Evolutionary conservation across 345 rosid species (phyloP).

Genomic region (Salix caprea): DNA sequence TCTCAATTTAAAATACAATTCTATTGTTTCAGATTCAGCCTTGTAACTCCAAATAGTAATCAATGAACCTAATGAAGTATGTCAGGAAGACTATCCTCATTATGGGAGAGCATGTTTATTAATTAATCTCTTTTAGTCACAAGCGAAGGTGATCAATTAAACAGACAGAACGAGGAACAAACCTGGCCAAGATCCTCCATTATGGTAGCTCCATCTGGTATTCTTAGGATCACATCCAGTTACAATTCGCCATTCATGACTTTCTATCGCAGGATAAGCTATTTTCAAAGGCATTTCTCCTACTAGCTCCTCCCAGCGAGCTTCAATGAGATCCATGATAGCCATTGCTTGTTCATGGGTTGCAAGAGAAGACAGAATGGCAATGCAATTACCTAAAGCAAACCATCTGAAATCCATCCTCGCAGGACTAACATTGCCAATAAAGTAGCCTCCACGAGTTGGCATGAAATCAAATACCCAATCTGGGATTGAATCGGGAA

Average conservation of each 20-base stretch:
- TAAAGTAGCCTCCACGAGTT: conserved; percentile 33
- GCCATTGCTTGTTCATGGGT: conserved; percentile 33
- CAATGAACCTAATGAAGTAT: not conserved
- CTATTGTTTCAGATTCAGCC: not conserved
- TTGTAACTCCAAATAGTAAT: not conserved
- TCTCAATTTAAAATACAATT: not conserved
- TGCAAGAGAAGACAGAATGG: conserved; percentile 33
- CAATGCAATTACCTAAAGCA: conserved; percentile 34
- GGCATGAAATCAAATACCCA: conserved; percentile 40
- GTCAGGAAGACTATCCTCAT: not conserved
- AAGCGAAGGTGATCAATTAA: not conserved
- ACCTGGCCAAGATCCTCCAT: conserved; percentile 44
- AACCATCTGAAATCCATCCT: conserved; percentile 36
- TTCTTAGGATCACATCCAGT: conserved; percentile 41
- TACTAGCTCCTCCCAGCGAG: conserved; percentile 35
- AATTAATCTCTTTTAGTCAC: not conserved
- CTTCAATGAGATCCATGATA: conserved; percentile 33
- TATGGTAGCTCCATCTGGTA: conserved; percentile 39
- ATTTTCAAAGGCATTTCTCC: conserved; percentile 40
- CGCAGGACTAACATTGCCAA: conserved; percentile 37
- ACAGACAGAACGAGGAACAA: not conserved
- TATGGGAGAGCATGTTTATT: not conserved
- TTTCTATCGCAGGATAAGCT: conserved; percentile 32
- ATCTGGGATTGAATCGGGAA: conserved; percentile 36
- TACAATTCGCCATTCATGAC: conserved; percentile 32